These are phyloP conservation scores for Nepenthes alata DNA, from an alignment of 179 eudicot genomes.

Conservation along the genomic window DNA sequence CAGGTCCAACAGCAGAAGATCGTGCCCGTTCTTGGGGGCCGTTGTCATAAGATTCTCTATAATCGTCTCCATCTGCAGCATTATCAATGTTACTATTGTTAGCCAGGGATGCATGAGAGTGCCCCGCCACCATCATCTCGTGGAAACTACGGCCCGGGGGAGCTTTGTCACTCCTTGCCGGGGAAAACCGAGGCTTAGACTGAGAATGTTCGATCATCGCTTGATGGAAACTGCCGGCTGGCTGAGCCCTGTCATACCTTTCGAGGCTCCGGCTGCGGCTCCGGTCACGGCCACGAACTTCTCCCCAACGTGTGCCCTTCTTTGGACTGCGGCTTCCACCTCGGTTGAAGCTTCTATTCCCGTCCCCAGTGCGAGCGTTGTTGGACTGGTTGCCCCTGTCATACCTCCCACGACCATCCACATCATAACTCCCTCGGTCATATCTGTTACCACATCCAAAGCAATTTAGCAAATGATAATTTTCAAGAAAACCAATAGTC, in stretches of 20 bases:
- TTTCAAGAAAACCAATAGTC: too few relatives aligned
- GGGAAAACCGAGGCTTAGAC: neutral
- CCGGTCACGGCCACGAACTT: conserved; percentile 36
- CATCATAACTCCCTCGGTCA: conserved; percentile 12
- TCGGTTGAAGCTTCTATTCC: conserved; percentile 10
- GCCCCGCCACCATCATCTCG: neutral
- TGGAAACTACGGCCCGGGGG: neutral
- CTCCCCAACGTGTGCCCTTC: conserved; percentile 21
- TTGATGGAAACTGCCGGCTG: conserved; percentile 41
- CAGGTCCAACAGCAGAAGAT: too few relatives aligned
- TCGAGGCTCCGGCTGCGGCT: conserved; percentile 50
- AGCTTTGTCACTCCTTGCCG: too few relatives aligned
- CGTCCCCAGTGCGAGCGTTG: conserved; percentile 5
- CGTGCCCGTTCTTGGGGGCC: neutral
- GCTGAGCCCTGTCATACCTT: conserved; percentile 22
- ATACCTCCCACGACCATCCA: conserved; percentile 23
- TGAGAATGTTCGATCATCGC: conserved; percentile 39
- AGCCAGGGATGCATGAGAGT: neutral
- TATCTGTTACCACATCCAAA: conserved; percentile 15
- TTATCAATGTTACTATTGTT: neutral
- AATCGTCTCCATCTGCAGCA: neutral
- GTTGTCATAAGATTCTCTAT: neutral
- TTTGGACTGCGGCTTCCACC: conserved; percentile 38
- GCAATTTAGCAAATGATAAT: too few relatives aligned
- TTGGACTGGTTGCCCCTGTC: conserved; percentile 29